phyloP scores from a whole-genome alignment of 345 rosid genomes.

The Eucalyptus victrix region DNA sequence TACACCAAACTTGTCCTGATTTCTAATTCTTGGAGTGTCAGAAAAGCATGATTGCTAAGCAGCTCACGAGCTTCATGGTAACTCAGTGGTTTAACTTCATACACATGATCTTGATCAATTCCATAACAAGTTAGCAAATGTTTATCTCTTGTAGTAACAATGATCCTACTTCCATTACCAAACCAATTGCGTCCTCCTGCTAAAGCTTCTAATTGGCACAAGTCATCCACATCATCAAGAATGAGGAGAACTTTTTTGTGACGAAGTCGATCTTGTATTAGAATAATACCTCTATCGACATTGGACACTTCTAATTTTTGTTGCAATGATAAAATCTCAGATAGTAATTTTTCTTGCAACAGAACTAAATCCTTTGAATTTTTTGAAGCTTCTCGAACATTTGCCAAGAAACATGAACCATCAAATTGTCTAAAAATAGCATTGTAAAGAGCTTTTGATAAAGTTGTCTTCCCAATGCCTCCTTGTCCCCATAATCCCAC shows the following conservation, averaged over 20 bases:
- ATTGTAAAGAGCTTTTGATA: background rate
- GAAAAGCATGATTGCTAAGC: rapidly evolving
- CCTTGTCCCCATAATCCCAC: background rate
- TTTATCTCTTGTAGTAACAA: background rate
- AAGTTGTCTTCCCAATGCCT: background rate
- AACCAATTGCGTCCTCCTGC: background rate
- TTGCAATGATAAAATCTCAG: rapidly evolving
- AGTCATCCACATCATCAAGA: background rate
- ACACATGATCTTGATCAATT: background rate
- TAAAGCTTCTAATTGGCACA: rapidly evolving
- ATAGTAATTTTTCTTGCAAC: background rate
- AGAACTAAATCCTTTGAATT: background rate
- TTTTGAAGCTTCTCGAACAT: background rate
- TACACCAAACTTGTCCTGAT: rapidly evolving
- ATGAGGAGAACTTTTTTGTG: background rate
- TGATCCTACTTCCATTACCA: background rate
- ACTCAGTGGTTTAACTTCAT: rapidly evolving
- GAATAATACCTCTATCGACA: background rate
- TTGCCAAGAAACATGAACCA: rapidly evolving
- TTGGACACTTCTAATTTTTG: rapidly evolving
- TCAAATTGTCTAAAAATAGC: background rate
- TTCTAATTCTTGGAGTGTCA: rapidly evolving
- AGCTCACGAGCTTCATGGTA: rapidly evolving
- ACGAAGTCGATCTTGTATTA: background rate
- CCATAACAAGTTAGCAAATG: background rate